Evolutionary conservation across 345 rosid genomes (phyloP).

Genomic region (Rhodamnia rubescens): DNA sequence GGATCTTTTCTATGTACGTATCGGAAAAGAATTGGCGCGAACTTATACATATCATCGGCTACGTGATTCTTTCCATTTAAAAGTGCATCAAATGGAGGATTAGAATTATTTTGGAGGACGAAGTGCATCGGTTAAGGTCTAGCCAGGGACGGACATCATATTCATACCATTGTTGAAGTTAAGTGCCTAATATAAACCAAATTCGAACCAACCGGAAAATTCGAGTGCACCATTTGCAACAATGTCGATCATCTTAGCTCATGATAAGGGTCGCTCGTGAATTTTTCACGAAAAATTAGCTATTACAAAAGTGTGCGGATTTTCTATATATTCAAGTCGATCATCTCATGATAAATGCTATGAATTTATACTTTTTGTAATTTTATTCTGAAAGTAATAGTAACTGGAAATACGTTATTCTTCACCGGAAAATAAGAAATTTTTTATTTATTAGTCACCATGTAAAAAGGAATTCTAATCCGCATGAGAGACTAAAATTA

Average conservation of each 20-base stretch:
- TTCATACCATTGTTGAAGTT: not conserved
- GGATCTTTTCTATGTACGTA: no score
- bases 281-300: not conserved
- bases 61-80: not conserved
- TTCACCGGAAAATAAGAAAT: not conserved
- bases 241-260: not conserved
- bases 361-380: not conserved
- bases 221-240: not conserved
- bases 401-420: not conserved
- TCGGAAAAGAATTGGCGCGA: no score
- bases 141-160: fast-evolving
- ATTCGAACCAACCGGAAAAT: not conserved
- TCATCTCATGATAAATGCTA: not conserved
- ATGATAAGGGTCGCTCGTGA: not conserved
- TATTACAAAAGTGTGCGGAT: fast-evolving
- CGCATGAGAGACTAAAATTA: not conserved
- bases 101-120: not conserved
- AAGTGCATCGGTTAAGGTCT: not conserved
- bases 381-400: not conserved
- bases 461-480: not conserved
- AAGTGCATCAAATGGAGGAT: not conserved
- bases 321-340: not conserved
- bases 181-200: not conserved
- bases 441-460: no score
- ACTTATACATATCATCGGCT: not conserved